These are phyloP conservation scores for Gossypium aridum DNA, from an alignment of 441 rosid species.

Conservation along the genomic window DNA sequence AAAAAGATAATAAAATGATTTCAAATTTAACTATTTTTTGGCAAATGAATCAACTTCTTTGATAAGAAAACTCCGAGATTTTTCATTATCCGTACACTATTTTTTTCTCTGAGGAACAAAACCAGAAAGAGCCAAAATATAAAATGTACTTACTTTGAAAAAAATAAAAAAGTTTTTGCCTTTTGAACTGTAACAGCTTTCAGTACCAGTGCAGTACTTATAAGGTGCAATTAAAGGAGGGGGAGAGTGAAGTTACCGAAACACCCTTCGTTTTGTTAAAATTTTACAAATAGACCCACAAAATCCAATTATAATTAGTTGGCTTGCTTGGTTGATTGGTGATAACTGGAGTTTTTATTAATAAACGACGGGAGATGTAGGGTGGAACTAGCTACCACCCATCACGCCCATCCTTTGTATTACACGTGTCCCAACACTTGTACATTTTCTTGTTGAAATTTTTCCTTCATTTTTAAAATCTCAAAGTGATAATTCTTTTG, in stretches of 20 bases:
- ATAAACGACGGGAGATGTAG: neutral
- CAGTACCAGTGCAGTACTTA: slow-evolving; percentile 9
- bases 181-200: slow-evolving; percentile 6
- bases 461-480: neutral
- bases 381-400: slow-evolving; percentile 8
- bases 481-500: too few species aligned
- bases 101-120: neutral
- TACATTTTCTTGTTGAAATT: neutral
- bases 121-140: neutral
- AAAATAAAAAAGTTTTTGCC: neutral
- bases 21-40: neutral
- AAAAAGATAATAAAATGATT: neutral
- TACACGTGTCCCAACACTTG: slow-evolving; percentile 47
- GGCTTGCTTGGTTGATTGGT: neutral
- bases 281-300: neutral
- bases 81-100: neutral
- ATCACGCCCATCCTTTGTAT: slow-evolving; percentile 26
- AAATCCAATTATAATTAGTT: neutral
- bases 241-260: slow-evolving; percentile 14
- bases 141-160: neutral
- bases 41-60: neutral
- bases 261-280: slow-evolving; percentile 18
- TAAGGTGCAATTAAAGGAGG: slow-evolving; percentile 15
- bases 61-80: too few species aligned
- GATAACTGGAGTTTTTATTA: slow-evolving; percentile 4